Evolutionary conservation across 2,329 filamentous ascomycete genomes (phyloP).

Genomic region (Pezicula neosporulosa): DNA sequence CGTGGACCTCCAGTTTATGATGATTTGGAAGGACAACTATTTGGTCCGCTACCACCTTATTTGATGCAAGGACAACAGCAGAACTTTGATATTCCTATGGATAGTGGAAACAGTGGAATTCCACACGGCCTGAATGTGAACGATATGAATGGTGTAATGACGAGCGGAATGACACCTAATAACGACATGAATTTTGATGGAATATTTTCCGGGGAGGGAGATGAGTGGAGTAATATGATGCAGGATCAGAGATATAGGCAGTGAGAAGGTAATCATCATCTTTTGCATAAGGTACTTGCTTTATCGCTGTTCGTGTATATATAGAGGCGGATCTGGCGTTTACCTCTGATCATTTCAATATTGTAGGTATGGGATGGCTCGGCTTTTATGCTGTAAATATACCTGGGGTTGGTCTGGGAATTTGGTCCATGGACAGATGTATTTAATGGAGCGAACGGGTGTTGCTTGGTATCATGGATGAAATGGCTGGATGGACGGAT

Average conservation of each 20-base stretch:
- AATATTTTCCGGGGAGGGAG: slow-evolving; percentile 21
- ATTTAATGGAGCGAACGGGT: no score
- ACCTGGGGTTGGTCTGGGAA: no score
- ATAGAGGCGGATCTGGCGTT: background rate
- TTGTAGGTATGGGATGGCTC: no score
- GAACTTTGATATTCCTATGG: slow-evolving; percentile 17
- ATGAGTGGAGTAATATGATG: slow-evolving; percentile 20
- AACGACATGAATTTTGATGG: slow-evolving; percentile 21
- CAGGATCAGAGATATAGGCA: slow-evolving; percentile 14
- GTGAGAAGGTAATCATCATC: background rate
- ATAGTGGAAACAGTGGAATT: slow-evolving; percentile 9
- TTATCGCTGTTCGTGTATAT: background rate
- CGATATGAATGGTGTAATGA: slow-evolving; percentile 15
- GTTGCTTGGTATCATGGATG: no score
- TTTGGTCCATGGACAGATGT: no score
- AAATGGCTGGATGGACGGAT: no score
- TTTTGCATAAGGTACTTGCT: background rate
- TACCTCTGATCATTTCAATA: background rate
- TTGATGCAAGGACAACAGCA: slow-evolving; percentile 35
- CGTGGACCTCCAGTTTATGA: slow-evolving; percentile 34
- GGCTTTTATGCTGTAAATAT: no score
- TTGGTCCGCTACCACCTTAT: slow-evolving; percentile 69
- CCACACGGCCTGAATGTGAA: slow-evolving; percentile 7
- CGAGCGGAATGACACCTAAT: slow-evolving; percentile 14
- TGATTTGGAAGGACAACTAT: slow-evolving; percentile 70